phyloP scores from a whole-genome alignment of 345 rosid genomes.

The Bretschneidera sinensis region DNA sequence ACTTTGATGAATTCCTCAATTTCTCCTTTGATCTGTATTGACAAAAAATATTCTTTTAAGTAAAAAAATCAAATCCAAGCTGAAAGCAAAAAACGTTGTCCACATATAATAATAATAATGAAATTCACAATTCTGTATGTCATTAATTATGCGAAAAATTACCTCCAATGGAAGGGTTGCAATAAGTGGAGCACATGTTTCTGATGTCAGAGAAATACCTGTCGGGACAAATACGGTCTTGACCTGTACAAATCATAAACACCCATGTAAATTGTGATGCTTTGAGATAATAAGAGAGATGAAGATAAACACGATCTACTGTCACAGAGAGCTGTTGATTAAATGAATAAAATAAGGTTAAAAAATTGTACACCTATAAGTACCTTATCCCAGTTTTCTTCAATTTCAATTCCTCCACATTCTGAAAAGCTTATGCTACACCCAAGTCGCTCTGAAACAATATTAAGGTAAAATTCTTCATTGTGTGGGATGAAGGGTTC shows the following conservation, averaged over 20 bases:
- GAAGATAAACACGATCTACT: neutral
- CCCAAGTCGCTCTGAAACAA: conserved; percentile 84
- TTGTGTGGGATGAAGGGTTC: conserved; percentile 92
- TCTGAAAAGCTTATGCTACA: conserved; percentile 94
- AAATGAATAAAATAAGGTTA: neutral
- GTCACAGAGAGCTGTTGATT: neutral
- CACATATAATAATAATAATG: neutral
- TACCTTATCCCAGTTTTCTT: conserved; percentile 99
- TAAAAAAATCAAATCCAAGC: conserved; percentile 2
- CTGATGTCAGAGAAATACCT: conserved; percentile 54
- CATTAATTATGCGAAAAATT: conserved; percentile 18
- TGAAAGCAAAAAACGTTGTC: conserved; percentile 3
- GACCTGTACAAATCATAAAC: conserved; percentile 46
- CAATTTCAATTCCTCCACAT: conserved; percentile 95
- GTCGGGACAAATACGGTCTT: conserved; percentile 80
- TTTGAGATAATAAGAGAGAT: conserved; percentile 2
- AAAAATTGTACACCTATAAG: neutral
- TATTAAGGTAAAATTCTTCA: conserved; percentile 89
- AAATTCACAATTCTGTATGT: neutral
- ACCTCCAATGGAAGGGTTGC: conserved; percentile 97
- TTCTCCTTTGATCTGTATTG: conserved; percentile 51
- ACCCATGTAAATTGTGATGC: conserved; percentile 3
- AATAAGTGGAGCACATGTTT: conserved; percentile 78
- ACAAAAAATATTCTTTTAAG: neutral
- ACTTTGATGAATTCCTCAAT: conserved; percentile 69